phyloP scores from a whole-genome alignment of 208 protist genomes.

The Strigomonas galati region DNA sequence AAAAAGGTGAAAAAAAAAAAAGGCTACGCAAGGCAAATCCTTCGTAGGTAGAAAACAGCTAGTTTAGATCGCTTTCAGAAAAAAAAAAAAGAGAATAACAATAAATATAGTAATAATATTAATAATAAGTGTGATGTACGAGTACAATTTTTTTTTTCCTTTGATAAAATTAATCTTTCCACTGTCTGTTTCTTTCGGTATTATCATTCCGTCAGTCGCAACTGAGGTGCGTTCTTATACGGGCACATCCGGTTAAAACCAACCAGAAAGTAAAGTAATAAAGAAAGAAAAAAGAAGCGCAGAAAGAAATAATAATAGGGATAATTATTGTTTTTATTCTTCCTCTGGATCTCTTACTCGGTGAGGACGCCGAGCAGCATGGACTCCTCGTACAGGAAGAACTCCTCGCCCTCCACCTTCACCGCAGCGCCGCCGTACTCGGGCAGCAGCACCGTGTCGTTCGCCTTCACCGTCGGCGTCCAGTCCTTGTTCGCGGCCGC shows the following conservation, averaged over 20 bases:
- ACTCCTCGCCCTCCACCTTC: conserved; percentile 91
- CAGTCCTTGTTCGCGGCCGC: conserved; percentile 88
- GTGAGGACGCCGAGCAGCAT: conserved; percentile 83
- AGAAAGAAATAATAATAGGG: conserved; percentile 13
- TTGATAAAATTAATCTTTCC: not conserved
- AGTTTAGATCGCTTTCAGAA: conserved; percentile 2
- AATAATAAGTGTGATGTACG: conserved; percentile 2
- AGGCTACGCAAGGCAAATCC: too few species aligned
- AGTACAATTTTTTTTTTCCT: not conserved
- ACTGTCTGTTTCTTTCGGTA: not conserved
- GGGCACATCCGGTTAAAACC: too few species aligned
- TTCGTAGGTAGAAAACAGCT: too few species aligned
- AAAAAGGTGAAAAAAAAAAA: not conserved
- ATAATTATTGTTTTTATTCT: conserved; percentile 14
- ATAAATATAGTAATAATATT: not conserved
- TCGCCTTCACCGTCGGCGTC: conserved; percentile 86
- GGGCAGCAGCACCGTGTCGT: conserved; percentile 88
- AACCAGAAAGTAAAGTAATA: too few species aligned
- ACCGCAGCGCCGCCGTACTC: conserved; percentile 87
- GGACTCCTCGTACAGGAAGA: conserved; percentile 90
- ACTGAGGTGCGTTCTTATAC: too few species aligned
- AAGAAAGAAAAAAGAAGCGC: not conserved
- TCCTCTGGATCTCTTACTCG: conserved; percentile 27
- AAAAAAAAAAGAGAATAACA: conserved; percentile 1
- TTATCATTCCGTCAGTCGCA: not conserved